Evolutionary conservation across 2,329 filamentous ascomycete genomes (phyloP), one percentile per base, ranked within the genome.

Genomic region (Aureobasidium namibiae): DNA sequence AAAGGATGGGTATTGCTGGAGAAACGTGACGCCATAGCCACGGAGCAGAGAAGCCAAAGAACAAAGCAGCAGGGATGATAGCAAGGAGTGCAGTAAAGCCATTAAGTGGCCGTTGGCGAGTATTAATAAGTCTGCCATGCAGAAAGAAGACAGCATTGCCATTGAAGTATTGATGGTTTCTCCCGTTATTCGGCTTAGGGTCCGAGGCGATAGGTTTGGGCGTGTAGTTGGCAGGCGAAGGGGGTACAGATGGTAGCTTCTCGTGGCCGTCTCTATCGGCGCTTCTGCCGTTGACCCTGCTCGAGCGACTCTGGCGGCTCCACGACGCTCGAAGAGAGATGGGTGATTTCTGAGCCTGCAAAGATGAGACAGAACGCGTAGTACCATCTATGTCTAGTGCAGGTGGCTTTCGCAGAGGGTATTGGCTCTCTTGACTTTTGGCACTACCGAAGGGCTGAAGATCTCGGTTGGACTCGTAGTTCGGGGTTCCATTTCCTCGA

Each of bases 141-240:
- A 89, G 80, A 71, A 86, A 96, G 70, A 99, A 99, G 24, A 91
- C 78, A 0, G 90, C 96, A 69, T 97, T 99, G 46, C 94, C 94
- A 45, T 89, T 83, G 68, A 96, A 97, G 72, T 96, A 96, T 70
- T 97, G 84, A 73, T 92, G 88, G 67, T 96, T 96, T 64, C 82
- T 86, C 54, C 89, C 85, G 59, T 82, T 69, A 36, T 78, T 73
- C 24, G 71, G 64, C 46, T 75, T 75, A 26, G 75, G 65, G 50
- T 69, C 73, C 44, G 46, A 14, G 5, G 2, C 21, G 13, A 48
- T 13, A 14, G 70, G 70, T 61, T 83, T 79, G n/a, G 73, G 67
- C 1, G 77, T 76, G 41, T 77, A 73, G 53, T 88, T 78, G 48
- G 80, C 81, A 2, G 90, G 90, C 9, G 90, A 89, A 3, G 89